Percentiles rank a stretch among this genome's conserved stretches.
These are phyloP conservation scores for Kalmanozyma brasiliensis DNA, from an alignment of 1,284 basidiomycete species.

Conservation along the genomic window DNA sequence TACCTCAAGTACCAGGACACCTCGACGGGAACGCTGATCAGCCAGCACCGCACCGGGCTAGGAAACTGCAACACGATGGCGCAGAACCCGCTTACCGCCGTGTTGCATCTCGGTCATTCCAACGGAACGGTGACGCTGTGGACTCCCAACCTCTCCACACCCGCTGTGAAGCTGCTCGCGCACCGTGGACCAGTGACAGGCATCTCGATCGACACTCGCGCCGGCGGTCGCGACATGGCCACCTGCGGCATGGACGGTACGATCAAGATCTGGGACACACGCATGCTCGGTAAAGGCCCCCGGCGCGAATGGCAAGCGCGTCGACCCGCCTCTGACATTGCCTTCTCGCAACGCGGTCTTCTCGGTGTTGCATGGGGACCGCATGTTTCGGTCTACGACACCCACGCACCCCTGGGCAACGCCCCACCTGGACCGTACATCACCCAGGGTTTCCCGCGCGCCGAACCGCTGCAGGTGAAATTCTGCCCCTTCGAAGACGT, in stretches of 20 bases:
- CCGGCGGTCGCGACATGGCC: conserved; percentile 86
- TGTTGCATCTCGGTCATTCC: conserved; percentile 87
- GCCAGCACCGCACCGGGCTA: conserved; percentile 77
- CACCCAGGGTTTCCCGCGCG: conserved; percentile 59
- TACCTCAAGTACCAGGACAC: conserved; percentile 97
- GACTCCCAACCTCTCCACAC: conserved; percentile 92
- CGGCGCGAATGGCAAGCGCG: conserved; percentile 83
- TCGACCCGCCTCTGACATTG: conserved; percentile 67
- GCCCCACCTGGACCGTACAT: conserved; percentile 72
- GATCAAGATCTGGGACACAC: conserved; percentile 93
- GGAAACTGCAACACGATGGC: conserved; percentile 87
- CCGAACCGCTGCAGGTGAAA: conserved; percentile 77
- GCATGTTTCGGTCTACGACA: conserved; percentile 76
- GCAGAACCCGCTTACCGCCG: conserved; percentile 88
- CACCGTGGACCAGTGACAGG: conserved; percentile 88
- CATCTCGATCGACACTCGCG: conserved; percentile 80
- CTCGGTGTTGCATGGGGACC: conserved; percentile 83
- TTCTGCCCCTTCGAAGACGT: conserved; percentile 90
- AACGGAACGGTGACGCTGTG: conserved; percentile 87
- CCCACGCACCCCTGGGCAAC: conserved; percentile 42
- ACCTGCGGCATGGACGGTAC: conserved; percentile 87
- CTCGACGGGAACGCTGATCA: conserved; percentile 87
- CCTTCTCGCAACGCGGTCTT: conserved; percentile 77
- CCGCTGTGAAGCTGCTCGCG: conserved; percentile 89
- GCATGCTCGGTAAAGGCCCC: conserved; percentile 86